Evolutionary conservation across 2,329 filamentous ascomycete species (phyloP).

Genomic region (Periconia sp.): DNA sequence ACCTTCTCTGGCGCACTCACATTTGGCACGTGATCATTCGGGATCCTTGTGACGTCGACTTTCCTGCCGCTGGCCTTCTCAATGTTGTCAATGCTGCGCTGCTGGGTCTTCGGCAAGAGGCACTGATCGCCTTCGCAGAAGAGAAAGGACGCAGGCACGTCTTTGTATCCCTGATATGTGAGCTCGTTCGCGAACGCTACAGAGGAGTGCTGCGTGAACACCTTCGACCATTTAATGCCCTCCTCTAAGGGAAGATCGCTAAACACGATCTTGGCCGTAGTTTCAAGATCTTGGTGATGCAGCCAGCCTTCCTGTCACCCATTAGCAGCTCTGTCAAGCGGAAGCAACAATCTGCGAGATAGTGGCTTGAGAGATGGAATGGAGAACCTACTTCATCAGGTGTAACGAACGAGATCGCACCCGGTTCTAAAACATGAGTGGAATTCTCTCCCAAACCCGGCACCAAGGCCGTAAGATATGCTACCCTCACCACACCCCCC

Average conservation of each 20-base stretch:
- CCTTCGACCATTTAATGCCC: conserved; percentile 16
- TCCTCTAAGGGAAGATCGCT: conserved; percentile 20
- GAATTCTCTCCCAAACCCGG: conserved; percentile 19
- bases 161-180: conserved; percentile 50
- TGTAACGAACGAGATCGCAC: conserved; percentile 4
- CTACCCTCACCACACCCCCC: conserved; percentile 36
- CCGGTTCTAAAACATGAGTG: conserved; percentile 5
- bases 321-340: background rate
- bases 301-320: conserved; percentile 8
- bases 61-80: conserved; percentile 44
- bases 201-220: conserved; percentile 39
- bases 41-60: conserved; percentile 47
- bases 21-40: conserved; percentile 44
- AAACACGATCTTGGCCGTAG: conserved; percentile 19
- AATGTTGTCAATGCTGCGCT: conserved; percentile 42
- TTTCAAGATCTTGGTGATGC: conserved; percentile 11
- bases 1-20: conserved; percentile 31
- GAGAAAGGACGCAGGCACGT: conserved; percentile 50
- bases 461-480: conserved; percentile 25
- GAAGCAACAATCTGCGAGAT: background rate
- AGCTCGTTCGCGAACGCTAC: conserved; percentile 42
- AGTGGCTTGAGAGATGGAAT: background rate
- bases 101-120: conserved; percentile 42
- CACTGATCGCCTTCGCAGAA: conserved; percentile 45
- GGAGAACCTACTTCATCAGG: conserved; percentile 16